Evolutionary conservation across 2,329 filamentous ascomycete species (phyloP), one percentile per base, ranked within the genome.

Genomic region (Botrytis tulipae): DNA sequence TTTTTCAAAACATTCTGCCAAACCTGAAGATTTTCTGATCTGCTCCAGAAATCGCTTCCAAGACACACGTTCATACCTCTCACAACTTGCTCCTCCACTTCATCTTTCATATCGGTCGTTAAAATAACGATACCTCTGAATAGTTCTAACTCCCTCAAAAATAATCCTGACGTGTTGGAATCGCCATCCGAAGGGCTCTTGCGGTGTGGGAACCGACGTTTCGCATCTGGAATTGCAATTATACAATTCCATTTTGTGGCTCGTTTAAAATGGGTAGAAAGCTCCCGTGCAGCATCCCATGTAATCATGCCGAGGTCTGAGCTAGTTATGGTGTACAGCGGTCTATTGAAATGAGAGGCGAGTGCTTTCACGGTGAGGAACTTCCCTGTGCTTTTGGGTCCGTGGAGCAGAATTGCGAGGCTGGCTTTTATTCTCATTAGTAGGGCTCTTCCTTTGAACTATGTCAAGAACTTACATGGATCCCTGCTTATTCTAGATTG

Each of bases 171-270:
- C 0, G 20, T 20, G 42, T 16, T 35, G 8, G 32, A 66, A n/a
- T 40, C 44, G 7, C 29, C 25, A n/a, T 72, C 37, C 22, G 57
- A 9, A 8, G 18, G 29, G 10, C 18, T 25, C 35, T 40, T 65
- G 18, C 25, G 63, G 3, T 12, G 35, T 2, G 60, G 46, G 37
- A 72, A 54, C 14, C 20, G 40, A 35, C 20, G 10, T 40, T 51
- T 29, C 20, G 70, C 70, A 8, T 66, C 60, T 1, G 60, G 44
- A n/a, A 72, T 54, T 4, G 51, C 44, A n/a, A 72, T 29, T 18
- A 72, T 72, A 18, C 46, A 65, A 16, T 67, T 72, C 48, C 61
- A 72, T 29, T 67, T 67, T 29, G 48, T 37, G 37, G 70, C 70
- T 22, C 37, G 29, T 18, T 44, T 9, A 9, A 72, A 67, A 44